phyloP scores from a whole-genome alignment of 2,329 filamentous ascomycete genomes.

The Malbranchea cinnamomea region DNA sequence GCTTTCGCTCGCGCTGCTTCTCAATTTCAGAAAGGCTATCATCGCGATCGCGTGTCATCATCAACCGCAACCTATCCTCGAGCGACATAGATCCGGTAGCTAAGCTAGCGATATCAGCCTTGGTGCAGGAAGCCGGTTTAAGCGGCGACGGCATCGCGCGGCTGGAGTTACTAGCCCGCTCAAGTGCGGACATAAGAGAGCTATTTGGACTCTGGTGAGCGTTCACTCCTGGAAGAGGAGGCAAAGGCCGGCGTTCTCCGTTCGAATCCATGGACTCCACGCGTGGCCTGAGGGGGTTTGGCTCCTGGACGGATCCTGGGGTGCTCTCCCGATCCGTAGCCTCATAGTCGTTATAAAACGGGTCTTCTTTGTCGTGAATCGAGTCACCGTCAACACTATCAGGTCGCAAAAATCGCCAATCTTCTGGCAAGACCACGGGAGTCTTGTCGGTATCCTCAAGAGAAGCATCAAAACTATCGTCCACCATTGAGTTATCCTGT shows the following conservation, averaged over 20 bases:
- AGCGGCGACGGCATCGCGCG: slow-evolving; percentile 61
- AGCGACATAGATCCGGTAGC: slow-evolving; percentile 63
- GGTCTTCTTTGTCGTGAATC: slow-evolving; percentile 44
- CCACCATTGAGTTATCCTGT: slow-evolving; percentile 45
- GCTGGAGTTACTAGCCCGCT: slow-evolving; percentile 52
- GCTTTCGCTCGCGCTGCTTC: slow-evolving; percentile 52
- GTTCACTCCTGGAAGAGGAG: slow-evolving; percentile 54
- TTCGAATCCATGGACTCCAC: slow-evolving; percentile 65
- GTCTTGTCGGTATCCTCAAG: slow-evolving; percentile 95
- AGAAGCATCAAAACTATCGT: slow-evolving; percentile 91
- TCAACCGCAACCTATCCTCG: slow-evolving; percentile 71
- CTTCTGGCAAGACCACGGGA: slow-evolving; percentile 90
- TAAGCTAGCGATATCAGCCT: slow-evolving; percentile 64
- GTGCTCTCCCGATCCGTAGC: slow-evolving; percentile 51
- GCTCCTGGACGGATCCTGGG: slow-evolving; percentile 27
- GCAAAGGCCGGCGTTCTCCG: slow-evolving; percentile 68
- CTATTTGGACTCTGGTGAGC: slow-evolving; percentile 22
- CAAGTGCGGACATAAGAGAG: slow-evolving; percentile 52
- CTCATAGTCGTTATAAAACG: slow-evolving; percentile 47
- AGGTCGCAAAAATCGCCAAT: slow-evolving; percentile 72
- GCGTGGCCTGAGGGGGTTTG: slow-evolving; percentile 34
- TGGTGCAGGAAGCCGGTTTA: slow-evolving; percentile 49
- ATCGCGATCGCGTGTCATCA: slow-evolving; percentile 66
- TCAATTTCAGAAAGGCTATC: slow-evolving; percentile 45
- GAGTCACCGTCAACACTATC: slow-evolving; percentile 43